Percentiles rank a stretch among this genome's conserved stretches.
These are phyloP conservation scores for Fomitopsis schrenkii DNA, from an alignment of 1,284 basidiomycete species.

Conservation along the genomic window DNA sequence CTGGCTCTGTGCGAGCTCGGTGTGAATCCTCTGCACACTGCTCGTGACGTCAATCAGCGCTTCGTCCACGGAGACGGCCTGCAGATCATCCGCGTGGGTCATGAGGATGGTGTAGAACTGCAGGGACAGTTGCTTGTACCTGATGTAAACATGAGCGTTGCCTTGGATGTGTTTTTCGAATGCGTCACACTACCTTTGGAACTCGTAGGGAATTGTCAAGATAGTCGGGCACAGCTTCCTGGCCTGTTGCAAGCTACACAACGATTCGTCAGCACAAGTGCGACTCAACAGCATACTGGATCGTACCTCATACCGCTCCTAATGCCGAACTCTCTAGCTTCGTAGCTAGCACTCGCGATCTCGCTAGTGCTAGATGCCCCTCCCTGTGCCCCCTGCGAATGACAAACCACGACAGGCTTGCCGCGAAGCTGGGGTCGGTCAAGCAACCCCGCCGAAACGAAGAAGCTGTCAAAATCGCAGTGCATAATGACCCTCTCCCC, in stretches of 20 bases:
- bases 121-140: slow-evolving; percentile 79
- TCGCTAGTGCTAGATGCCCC: slow-evolving; percentile 83
- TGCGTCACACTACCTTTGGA: slow-evolving; percentile 51
- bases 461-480: slow-evolving; percentile 97
- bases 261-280: neutral
- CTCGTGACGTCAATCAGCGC: slow-evolving; percentile 87
- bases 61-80: slow-evolving; percentile 96
- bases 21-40: slow-evolving; percentile 47
- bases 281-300: neutral
- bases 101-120: slow-evolving; percentile 93
- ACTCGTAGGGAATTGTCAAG: slow-evolving; percentile 89
- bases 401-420: slow-evolving; percentile 92
- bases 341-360: slow-evolving; percentile 93
- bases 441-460: slow-evolving; percentile 86
- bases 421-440: slow-evolving; percentile 76
- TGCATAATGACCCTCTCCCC: slow-evolving; percentile 81
- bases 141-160: slow-evolving; percentile 23
- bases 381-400: slow-evolving; percentile 75
- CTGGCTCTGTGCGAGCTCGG: slow-evolving; percentile 23
- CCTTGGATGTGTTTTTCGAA: neutral
- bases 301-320: slow-evolving; percentile 90
- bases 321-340: slow-evolving; percentile 85
- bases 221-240: slow-evolving; percentile 72
- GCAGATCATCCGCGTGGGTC: slow-evolving; percentile 84
- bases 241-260: slow-evolving; percentile 75